Conservation (phyloP, 495 filamentous ascomycete species). For the Penicillium bialowiezense region DNA sequence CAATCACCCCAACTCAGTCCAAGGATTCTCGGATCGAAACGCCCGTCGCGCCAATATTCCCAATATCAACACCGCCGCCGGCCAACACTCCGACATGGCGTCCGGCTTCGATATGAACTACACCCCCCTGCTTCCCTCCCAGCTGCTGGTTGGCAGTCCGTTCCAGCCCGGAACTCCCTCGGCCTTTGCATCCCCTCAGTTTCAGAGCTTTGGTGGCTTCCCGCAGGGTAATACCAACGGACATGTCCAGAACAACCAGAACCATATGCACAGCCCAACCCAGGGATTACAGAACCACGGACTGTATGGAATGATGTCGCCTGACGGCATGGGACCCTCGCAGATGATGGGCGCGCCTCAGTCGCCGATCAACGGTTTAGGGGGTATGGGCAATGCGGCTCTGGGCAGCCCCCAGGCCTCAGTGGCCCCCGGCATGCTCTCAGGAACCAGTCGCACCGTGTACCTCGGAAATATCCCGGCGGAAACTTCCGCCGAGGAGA, state of each 20-base stretch:
- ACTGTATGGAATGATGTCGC: slow-evolving; percentile 72
- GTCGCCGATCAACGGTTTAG: slow-evolving; percentile 77
- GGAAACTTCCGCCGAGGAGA: slow-evolving; percentile 97
- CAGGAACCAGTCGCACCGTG: slow-evolving; percentile 91
- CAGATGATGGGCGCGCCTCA: slow-evolving; percentile 76
- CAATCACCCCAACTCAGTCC: slow-evolving; percentile 58
- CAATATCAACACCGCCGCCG: slow-evolving; percentile 78
- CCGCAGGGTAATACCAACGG: slow-evolving; percentile 62
- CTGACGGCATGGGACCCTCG: slow-evolving; percentile 67
- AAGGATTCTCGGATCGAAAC: slow-evolving; percentile 79
- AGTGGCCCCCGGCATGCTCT: slow-evolving; percentile 75
- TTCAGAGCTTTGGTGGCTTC: slow-evolving; percentile 77
- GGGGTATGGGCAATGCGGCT: slow-evolving; percentile 54
- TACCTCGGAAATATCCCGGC: slow-evolving; percentile 97
- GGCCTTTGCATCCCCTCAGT: slow-evolving; percentile 86
- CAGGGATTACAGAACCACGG: slow-evolving; percentile 67
- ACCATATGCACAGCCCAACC: slow-evolving; percentile 55
- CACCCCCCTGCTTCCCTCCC: slow-evolving; percentile 89
- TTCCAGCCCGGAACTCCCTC: slow-evolving; percentile 94
- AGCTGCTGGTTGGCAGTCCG: slow-evolving; percentile 90
- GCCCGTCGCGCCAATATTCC: slow-evolving; percentile 83
- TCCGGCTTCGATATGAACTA: slow-evolving; percentile 98
- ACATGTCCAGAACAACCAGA: slow-evolving; percentile 55
- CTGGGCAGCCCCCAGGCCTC: slow-evolving; percentile 64
- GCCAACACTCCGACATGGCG: slow-evolving; percentile 69